Percentiles rank a stretch among this genome's conserved stretches.
phyloP scores from a whole-genome alignment of 345 rosid species.

The Dovyalis caffra region DNA sequence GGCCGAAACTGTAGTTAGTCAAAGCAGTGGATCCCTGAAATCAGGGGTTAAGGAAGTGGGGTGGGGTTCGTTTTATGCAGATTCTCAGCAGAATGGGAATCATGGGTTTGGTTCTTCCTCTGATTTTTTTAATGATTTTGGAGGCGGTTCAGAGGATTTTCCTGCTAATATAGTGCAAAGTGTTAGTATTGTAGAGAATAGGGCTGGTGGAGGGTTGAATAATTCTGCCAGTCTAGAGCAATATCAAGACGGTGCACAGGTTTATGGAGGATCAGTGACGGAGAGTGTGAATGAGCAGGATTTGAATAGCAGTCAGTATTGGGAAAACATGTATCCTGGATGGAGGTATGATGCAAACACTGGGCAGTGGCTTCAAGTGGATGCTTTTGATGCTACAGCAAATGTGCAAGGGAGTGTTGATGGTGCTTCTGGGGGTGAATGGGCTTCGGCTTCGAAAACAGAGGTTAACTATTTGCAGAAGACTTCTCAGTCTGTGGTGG shows the following conservation, averaged over 20 bases:
- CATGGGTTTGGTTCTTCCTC: constrained; percentile 67
- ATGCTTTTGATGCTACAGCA: constrained; percentile 31
- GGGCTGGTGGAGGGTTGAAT: constrained; percentile 23
- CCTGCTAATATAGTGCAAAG: constrained; percentile 34
- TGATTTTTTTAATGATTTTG: constrained; percentile 71
- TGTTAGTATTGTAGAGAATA: constrained; percentile 25
- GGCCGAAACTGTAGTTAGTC: constrained; percentile 22
- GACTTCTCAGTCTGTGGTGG: constrained; percentile 52
- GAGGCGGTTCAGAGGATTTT: constrained; percentile 36
- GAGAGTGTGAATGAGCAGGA: constrained; percentile 48
- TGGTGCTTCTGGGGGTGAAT: constrained; percentile 37
- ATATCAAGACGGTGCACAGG: constrained; percentile 33
- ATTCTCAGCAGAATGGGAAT: constrained; percentile 43
- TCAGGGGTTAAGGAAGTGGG: constrained; percentile 75
- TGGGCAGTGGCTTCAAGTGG: constrained; percentile 84
- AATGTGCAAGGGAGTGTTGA: constrained; percentile 37
- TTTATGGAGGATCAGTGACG: constrained; percentile 29
- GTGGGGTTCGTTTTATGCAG: constrained; percentile 81
- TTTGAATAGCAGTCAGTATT: constrained; percentile 50
- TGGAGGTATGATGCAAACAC: constrained; percentile 75
- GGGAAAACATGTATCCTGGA: constrained; percentile 90
- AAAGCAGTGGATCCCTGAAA: constrained; percentile 37
- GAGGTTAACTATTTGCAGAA: constrained; percentile 65
- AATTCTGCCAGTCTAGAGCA: constrained; percentile 39
- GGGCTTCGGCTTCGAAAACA: constrained; percentile 35